These are phyloP conservation scores for Mucor racemosus DNA, from an alignment of 371 early-diverging fungal species.

Conservation along the genomic window DNA sequence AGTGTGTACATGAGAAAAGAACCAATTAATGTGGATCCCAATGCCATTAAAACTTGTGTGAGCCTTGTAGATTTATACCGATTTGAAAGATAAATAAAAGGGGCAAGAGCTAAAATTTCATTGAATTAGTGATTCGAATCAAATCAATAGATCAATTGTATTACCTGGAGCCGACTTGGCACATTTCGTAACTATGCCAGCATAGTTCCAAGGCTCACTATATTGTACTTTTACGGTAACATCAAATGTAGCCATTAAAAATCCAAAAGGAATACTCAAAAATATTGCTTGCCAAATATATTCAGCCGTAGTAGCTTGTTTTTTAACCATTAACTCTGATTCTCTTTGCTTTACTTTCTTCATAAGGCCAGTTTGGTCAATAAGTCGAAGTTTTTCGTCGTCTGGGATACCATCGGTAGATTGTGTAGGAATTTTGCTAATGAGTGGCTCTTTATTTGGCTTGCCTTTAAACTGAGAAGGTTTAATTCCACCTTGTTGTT, in stretches of 20 bases:
- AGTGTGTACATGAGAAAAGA: slow-evolving; percentile 61
- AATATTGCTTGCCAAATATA: slow-evolving; percentile 63
- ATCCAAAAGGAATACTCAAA: slow-evolving; percentile 58
- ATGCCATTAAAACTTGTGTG: slow-evolving; percentile 53
- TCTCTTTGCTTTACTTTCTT: slow-evolving; percentile 49
- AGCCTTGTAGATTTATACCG: slow-evolving; percentile 46
- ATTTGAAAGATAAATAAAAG: slow-evolving; percentile 61
- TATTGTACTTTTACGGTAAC: slow-evolving; percentile 64
- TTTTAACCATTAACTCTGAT: slow-evolving; percentile 27
- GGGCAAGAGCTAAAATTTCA: slow-evolving; percentile 45
- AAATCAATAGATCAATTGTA: too few relatives aligned
- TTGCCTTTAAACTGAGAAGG: slow-evolving; percentile 26
- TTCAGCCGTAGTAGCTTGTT: slow-evolving; percentile 37
- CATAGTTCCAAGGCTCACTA: slow-evolving; percentile 54
- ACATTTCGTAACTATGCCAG: slow-evolving; percentile 38
- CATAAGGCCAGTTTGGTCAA: slow-evolving; percentile 57
- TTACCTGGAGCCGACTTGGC: slow-evolving; percentile 60
- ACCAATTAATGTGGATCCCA: slow-evolving; percentile 46
- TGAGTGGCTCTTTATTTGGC: slow-evolving; percentile 32
- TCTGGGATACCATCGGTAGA: slow-evolving; percentile 34
- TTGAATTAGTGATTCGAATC: too few relatives aligned
- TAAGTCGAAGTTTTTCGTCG: slow-evolving; percentile 53
- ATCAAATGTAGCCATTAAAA: slow-evolving; percentile 61
- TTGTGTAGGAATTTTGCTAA: slow-evolving; percentile 40
- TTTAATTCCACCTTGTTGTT: slow-evolving; percentile 15